Evolutionary conservation across 805 yeast genomes (phyloP).

Genomic region (Grigorovia yakushimaensis): DNA sequence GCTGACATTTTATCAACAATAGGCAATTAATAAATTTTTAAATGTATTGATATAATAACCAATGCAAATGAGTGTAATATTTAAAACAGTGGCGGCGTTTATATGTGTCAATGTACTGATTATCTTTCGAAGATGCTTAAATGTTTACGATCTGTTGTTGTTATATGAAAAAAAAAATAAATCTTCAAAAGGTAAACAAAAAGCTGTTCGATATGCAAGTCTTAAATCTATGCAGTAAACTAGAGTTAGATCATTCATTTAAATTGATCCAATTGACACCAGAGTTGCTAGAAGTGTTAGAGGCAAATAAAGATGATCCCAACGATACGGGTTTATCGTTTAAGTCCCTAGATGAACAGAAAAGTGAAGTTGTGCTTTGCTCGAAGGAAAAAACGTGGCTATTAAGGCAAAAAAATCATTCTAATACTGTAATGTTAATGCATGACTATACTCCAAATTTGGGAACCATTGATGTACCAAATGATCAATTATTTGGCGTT

Average conservation of each 20-base stretch:
- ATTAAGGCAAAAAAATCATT: conserved; percentile 73
- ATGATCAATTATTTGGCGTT: conserved; percentile 24
- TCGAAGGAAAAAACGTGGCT: conserved; percentile 50
- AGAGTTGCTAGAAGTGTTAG: conserved; percentile 34
- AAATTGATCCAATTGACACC: conserved; percentile 46
- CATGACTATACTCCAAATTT: conserved; percentile 21
- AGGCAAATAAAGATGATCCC: conserved; percentile 4
- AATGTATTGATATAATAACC: too few relatives aligned
- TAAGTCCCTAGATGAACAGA: conserved; percentile 23
- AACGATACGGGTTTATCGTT: conserved; percentile 11
- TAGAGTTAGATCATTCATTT: conserved; percentile 27
- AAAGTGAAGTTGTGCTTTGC: conserved; percentile 48
- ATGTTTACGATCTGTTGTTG: too few relatives aligned
- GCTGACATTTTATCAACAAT: neutral
- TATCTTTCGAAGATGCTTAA: too few relatives aligned
- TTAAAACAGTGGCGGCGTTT: too few relatives aligned
- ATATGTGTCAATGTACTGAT: neutral
- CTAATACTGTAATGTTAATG: conserved; percentile 66
- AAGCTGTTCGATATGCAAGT: conserved; percentile 2
- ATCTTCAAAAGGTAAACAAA: neutral
- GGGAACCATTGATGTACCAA: conserved; percentile 8
- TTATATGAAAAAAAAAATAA: neutral
- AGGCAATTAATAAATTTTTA: too few relatives aligned
- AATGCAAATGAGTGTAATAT: too few relatives aligned
- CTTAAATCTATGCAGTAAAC: conserved; percentile 13